phyloP scores from a whole-genome alignment of 1,139 yeast genomes.

The Sugiyamaella grinbergsii region DNA sequence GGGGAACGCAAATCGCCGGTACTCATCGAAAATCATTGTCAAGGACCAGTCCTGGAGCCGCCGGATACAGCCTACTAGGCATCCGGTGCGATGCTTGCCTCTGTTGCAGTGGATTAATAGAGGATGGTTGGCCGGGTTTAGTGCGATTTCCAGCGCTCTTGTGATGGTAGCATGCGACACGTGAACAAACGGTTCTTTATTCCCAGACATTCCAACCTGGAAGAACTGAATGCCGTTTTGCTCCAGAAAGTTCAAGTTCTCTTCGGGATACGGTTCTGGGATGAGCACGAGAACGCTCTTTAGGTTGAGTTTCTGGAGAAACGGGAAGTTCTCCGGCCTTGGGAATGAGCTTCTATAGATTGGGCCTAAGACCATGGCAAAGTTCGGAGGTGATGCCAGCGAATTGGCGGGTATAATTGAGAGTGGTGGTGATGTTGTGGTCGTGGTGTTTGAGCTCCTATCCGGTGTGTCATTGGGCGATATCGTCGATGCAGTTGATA shows the following conservation, averaged over 20 bases:
- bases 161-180: constrained; percentile 76
- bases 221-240: constrained; percentile 66
- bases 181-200: constrained; percentile 51
- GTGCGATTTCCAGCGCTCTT: constrained; percentile 75
- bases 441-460: neutral
- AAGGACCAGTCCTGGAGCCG: constrained; percentile 89
- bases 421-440: constrained; percentile 10
- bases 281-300: constrained; percentile 80
- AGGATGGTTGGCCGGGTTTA: constrained; percentile 87
- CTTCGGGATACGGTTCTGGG: constrained; percentile 87
- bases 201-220: constrained; percentile 93
- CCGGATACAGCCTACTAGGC: constrained; percentile 88
- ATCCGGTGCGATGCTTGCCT: constrained; percentile 96
- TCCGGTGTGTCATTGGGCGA: constrained; percentile 2
- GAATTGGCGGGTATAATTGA: constrained; percentile 1
- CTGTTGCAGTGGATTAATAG: constrained; percentile 90
- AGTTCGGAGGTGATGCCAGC: constrained; percentile 70
- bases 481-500: too few species aligned
- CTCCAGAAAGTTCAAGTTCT: constrained; percentile 64
- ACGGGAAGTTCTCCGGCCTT: constrained; percentile 74
- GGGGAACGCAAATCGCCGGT: constrained; percentile 90
- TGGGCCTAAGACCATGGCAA: constrained; percentile 75
- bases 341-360: constrained; percentile 92
- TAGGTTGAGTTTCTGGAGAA: constrained; percentile 60
- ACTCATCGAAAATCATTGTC: constrained; percentile 92